Evolutionary conservation across 108 stramenopile genomes (phyloP).

Genomic region (Schizochytrium sp.): DNA sequence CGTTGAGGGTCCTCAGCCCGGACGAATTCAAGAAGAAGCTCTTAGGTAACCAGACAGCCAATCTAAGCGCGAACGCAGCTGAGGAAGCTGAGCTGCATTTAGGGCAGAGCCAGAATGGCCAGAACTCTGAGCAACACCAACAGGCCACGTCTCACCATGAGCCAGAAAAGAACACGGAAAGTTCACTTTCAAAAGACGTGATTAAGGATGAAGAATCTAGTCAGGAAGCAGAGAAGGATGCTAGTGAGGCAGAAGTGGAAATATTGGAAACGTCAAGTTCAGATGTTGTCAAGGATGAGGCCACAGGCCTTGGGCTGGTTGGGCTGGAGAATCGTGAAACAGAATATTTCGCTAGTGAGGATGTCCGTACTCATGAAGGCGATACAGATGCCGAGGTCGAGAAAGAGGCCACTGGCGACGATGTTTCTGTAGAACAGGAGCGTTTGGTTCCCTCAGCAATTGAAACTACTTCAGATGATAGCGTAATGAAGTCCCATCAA

Average conservation of each 20-base stretch:
- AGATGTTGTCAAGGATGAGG: neutral
- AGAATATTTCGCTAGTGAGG: neutral
- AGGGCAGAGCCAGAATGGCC: neutral
- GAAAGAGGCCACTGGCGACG: neutral
- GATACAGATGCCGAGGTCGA: neutral
- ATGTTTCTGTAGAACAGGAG: neutral
- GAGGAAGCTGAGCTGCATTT: neutral
- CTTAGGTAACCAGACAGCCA: constrained; percentile 22
- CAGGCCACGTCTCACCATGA: neutral
- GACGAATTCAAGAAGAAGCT: constrained; percentile 59
- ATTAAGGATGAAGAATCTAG: neutral
- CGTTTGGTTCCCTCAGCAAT: neutral
- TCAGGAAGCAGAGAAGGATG: neutral
- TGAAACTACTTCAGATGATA: no score
- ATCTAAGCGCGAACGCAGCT: neutral
- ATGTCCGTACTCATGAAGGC: neutral
- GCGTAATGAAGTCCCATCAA: no score
- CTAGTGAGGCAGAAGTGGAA: neutral
- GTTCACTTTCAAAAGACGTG: neutral
- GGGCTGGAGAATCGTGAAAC: neutral
- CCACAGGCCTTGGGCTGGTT: neutral
- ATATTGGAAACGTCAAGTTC: neutral
- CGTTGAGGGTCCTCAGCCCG: neutral
- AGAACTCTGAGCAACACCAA: neutral
- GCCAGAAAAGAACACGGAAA: neutral